Percentiles rank a stretch among this genome's conserved stretches.
Evolutionary conservation across 768 basidiomycete species (phyloP).

Genomic region (Amanita polypyramis): DNA sequence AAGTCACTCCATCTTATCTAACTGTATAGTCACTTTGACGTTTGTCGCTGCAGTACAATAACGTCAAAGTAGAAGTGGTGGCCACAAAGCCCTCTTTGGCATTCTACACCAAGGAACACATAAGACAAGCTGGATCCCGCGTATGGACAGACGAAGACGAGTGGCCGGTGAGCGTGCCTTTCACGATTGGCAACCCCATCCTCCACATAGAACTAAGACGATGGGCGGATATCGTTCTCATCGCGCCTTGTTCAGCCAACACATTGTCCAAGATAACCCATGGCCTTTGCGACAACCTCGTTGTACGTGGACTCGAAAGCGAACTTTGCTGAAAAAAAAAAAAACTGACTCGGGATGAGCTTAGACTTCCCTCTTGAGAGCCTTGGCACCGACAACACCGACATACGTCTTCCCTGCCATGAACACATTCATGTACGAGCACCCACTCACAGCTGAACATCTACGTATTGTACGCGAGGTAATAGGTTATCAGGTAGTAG

Average conservation of each 20-base stretch:
- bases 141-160: constrained; percentile 92
- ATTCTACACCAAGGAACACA: constrained; percentile 55
- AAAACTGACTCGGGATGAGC: background rate
- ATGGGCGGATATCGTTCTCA: constrained; percentile 93
- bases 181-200: constrained; percentile 78
- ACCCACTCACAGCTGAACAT: constrained; percentile 84
- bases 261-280: constrained; percentile 88
- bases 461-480: constrained; percentile 64
- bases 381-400: constrained; percentile 72
- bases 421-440: constrained; percentile 98
- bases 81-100: constrained; percentile 68
- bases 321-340: background rate
- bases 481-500: constrained; percentile 71
- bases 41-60: constrained; percentile 42
- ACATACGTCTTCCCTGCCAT: constrained; percentile 94
- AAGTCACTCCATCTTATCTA: constrained; percentile 10
- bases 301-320: constrained; percentile 41
- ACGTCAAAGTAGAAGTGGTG: constrained; percentile 75
- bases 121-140: constrained; percentile 40
- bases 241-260: constrained; percentile 96
- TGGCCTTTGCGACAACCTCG: constrained; percentile 86
- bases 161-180: constrained; percentile 60
- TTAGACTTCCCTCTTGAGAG: constrained; percentile 78
- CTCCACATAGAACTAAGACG: constrained; percentile 89
- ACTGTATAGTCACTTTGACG: background rate